Evolutionary conservation across 176 grass and related monocot genomes (phyloP).

Genomic region (Typha latifolia): DNA sequence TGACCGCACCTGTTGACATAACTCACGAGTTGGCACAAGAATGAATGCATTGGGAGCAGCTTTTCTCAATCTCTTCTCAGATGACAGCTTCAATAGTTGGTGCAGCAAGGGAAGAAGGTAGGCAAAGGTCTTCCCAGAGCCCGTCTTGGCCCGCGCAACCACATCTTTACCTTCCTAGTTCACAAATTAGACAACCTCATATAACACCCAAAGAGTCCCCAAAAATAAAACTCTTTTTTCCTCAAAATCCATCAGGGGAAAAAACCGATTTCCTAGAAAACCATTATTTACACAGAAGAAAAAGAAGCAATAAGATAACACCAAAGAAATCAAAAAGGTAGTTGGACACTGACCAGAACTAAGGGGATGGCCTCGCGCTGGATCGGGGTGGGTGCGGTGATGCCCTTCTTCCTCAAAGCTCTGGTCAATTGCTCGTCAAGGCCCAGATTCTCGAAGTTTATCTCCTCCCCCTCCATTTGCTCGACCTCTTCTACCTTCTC

Average conservation of each 20-base stretch:
- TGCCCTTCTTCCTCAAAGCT: constrained; percentile 72
- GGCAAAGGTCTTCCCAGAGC: constrained; percentile 85
- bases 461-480: constrained; percentile 14
- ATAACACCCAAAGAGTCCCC: no score
- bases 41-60: constrained; percentile 61
- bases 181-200: constrained; percentile 1
- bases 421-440: constrained; percentile 73
- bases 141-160: constrained; percentile 79
- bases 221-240: no score
- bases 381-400: constrained; percentile 54
- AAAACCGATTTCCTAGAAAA: not conserved
- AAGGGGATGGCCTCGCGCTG: constrained; percentile 79
- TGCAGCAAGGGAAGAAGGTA: constrained; percentile 87
- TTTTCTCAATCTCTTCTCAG: constrained; percentile 47
- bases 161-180: constrained; percentile 86
- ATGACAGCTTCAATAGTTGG: constrained; percentile 59
- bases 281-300: not conserved
- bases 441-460: constrained; percentile 62
- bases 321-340: not conserved
- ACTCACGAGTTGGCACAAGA: constrained; percentile 74
- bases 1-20: constrained; percentile 68
- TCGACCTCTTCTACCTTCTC: not conserved
- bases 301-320: not conserved
- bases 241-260: not conserved
- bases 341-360: constrained; percentile 44